Conservation (phyloP, 768 basidiomycete genomes). For the Infundibulicybe gibba region DNA sequence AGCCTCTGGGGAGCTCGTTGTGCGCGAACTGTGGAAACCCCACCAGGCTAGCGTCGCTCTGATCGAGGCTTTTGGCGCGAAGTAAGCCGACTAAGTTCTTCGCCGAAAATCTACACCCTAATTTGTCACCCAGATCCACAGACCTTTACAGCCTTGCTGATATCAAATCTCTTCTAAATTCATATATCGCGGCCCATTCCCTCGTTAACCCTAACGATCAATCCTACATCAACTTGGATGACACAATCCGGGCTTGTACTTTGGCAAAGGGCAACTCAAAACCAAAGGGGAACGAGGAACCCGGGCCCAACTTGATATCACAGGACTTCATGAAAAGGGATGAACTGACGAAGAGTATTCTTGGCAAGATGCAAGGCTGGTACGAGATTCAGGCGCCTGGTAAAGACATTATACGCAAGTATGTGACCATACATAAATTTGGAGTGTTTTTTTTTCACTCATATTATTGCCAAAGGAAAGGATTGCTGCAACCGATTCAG, state of each 20-base stretch:
- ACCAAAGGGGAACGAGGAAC: constrained; percentile 23
- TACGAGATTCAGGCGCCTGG: constrained; percentile 57
- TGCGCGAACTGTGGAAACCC: constrained; percentile 79
- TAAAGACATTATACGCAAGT: constrained; percentile 60
- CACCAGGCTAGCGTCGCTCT: constrained; percentile 50
- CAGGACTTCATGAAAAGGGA: constrained; percentile 64
- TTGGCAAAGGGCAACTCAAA: constrained; percentile 30
- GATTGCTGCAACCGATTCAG: constrained; percentile 64
- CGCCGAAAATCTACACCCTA: neutral
- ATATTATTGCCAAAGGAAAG: constrained; percentile 54
- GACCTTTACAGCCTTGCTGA: constrained; percentile 54
- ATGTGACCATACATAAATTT: constrained; percentile 15
- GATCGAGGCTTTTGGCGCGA: constrained; percentile 60
- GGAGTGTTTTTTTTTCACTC: constrained; percentile 1
- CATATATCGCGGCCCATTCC: constrained; percentile 56
- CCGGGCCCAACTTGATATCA: constrained; percentile 6
- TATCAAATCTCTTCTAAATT: constrained; percentile 52
- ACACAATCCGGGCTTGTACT: constrained; percentile 31
- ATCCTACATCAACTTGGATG: constrained; percentile 68
- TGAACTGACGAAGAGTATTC: constrained; percentile 50
- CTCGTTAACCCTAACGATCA: constrained; percentile 67
- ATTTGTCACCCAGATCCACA: constrained; percentile 35
- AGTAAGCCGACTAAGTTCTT: constrained; percentile 37
- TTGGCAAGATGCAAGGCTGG: constrained; percentile 75
- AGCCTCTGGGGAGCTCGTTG: constrained; percentile 44